Percentiles rank a stretch among this genome's conserved stretches.
phyloP scores from a whole-genome alignment of 176 grass and related monocot species.

The Oryza glumipatula region DNA sequence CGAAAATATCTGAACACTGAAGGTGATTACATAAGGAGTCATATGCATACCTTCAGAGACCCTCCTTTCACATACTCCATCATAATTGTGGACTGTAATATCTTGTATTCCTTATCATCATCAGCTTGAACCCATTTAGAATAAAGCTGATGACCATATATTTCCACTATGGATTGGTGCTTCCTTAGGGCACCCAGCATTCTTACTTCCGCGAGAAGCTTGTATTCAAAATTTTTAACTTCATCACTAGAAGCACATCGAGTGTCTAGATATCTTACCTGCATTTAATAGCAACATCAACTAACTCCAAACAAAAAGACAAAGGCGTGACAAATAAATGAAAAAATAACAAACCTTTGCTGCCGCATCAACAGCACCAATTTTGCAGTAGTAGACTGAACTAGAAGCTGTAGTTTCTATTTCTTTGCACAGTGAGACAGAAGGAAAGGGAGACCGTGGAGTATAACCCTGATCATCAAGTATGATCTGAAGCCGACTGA shows the following conservation, averaged over 20 bases:
- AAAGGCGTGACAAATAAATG: background rate
- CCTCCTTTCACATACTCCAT: conserved; percentile 97
- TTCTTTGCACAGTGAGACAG: conserved; percentile 56
- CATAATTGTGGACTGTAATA: conserved; percentile 84
- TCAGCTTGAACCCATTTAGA: conserved; percentile 83
- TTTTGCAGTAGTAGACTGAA: conserved; percentile 79
- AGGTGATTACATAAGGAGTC: conserved; percentile 5
- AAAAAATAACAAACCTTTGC: conserved; percentile 66
- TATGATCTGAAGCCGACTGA: conserved; percentile 62
- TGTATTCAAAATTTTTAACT: conserved; percentile 78
- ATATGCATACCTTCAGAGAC: conserved; percentile 73
- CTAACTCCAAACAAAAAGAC: conserved; percentile 33
- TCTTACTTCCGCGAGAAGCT: conserved; percentile 89
- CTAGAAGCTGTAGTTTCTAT: conserved; percentile 65
- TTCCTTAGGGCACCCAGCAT: conserved; percentile 84
- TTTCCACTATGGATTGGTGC: conserved; percentile 84
- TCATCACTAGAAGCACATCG: conserved; percentile 56
- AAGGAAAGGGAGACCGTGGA: conserved; percentile 58
- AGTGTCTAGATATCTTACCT: conserved; percentile 76
- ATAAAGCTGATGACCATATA: conserved; percentile 95
- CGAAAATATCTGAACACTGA: conserved; percentile 24
- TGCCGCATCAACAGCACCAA: conserved; percentile 77
- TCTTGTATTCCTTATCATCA: conserved; percentile 67
- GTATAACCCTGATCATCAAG: conserved; percentile 51
- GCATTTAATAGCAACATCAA: conserved; percentile 29